A percentile compares a stretch with the other conserved stretches of the same genome.
Conservation (phyloP, 208 protist genomes). For the Wallacemonas sp. region DNA sequence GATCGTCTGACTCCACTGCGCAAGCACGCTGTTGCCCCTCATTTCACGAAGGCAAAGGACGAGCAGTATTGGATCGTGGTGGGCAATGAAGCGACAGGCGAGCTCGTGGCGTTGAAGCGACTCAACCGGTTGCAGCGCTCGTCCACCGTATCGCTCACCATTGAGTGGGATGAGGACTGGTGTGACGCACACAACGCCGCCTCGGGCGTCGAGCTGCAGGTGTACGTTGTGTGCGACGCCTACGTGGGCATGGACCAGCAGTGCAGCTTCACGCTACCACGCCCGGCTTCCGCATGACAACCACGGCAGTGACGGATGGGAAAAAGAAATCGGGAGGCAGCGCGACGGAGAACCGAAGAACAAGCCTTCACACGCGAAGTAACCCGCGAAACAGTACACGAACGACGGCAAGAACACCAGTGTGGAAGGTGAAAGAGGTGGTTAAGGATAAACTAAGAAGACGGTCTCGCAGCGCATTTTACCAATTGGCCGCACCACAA, state of each 20-base stretch:
- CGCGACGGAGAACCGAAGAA: no score
- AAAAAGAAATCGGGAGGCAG: no score
- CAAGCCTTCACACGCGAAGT: no score
- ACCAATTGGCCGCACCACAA: no score
- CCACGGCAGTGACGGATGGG: neutral
- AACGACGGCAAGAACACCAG: no score
- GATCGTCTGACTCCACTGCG: conserved; percentile 53
- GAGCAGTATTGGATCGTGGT: conserved; percentile 93
- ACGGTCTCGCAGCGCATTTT: no score
- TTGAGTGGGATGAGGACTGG: conserved; percentile 92
- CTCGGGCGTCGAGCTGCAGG: conserved; percentile 43
- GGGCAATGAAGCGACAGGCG: conserved; percentile 76
- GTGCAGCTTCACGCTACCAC: conserved; percentile 63
- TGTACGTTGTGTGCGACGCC: conserved; percentile 90
- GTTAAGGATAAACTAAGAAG: no score
- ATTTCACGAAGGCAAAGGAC: conserved; percentile 89
- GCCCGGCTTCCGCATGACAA: no score
- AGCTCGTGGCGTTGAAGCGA: conserved; percentile 93
- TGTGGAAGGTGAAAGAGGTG: no score
- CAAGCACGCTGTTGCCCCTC: conserved; percentile 73
- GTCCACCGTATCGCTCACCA: conserved; percentile 48
- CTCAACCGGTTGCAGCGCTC: conserved; percentile 64
- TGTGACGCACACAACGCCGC: conserved; percentile 16
- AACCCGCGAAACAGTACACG: no score
- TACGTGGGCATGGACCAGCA: conserved; percentile 93